Percentiles rank a stretch among this genome's conserved stretches.
Evolutionary conservation across 2,329 filamentous ascomycete species (phyloP).

Genomic region (Botrytis cinerea): DNA sequence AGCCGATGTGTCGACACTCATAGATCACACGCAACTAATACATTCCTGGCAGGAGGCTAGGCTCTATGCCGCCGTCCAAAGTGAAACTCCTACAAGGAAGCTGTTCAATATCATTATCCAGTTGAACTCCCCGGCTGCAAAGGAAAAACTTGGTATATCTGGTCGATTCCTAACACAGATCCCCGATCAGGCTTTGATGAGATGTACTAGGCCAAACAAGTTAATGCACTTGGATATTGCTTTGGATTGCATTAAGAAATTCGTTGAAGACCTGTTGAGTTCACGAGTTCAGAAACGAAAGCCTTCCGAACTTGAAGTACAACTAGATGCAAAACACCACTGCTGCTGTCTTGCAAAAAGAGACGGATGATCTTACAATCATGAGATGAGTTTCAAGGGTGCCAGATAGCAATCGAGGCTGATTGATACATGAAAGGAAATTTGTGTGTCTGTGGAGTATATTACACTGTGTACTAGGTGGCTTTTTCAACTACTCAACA

Average conservation of each 20-base stretch:
- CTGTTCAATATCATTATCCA: conserved; percentile 31
- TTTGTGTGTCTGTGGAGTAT: neutral
- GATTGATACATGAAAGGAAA: neutral
- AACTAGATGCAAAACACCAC: neutral
- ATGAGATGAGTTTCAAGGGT: neutral
- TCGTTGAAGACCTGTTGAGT: conserved; percentile 1
- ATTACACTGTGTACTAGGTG: neutral
- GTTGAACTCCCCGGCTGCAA: conserved; percentile 26
- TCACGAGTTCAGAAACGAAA: conserved; percentile 5
- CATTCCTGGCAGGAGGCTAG: conserved; percentile 33
- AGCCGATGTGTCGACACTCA: neutral
- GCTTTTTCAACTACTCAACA: neutral
- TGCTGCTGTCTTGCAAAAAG: neutral
- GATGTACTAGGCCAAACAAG: conserved; percentile 25
- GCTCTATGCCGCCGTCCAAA: conserved; percentile 14
- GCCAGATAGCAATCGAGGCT: neutral
- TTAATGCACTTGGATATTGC: neutral
- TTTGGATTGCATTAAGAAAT: neutral
- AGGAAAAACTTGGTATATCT: conserved; percentile 13
- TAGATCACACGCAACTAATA: conserved; percentile 27
- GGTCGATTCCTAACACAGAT: conserved; percentile 36
- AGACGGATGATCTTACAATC: neutral
- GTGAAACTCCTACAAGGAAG: conserved; percentile 12
- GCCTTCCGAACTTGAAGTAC: neutral
- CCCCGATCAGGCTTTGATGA: conserved; percentile 35